Conservation (phyloP, 768 basidiomycete genomes). For the Multifurca ochricompacta region DNA sequence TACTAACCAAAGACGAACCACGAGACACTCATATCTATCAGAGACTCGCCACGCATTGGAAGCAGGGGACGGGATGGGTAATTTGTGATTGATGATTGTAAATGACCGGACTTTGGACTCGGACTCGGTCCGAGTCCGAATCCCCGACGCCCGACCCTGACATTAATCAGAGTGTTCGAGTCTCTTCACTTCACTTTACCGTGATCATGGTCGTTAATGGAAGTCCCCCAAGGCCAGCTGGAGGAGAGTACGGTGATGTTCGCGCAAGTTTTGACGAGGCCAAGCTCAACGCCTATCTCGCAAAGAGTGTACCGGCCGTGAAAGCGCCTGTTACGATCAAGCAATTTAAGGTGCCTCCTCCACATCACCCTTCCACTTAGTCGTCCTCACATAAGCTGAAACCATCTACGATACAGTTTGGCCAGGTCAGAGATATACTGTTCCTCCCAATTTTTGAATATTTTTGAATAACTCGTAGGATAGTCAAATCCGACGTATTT, state of each 20-base stretch:
- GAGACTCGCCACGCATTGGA: too few relatives aligned
- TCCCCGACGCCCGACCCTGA: too few relatives aligned
- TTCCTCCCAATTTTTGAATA: not conserved
- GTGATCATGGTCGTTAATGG: conserved; percentile 20
- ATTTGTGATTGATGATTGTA: too few relatives aligned
- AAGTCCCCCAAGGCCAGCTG: conserved; percentile 39
- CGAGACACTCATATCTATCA: too few relatives aligned
- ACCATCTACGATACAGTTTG: conserved; percentile 48
- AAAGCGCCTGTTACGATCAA: conserved; percentile 65
- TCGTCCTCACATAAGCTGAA: not conserved
- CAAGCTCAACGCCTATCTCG: conserved; percentile 60
- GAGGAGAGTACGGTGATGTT: conserved; percentile 69
- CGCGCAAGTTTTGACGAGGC: conserved; percentile 61
- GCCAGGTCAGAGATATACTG: conserved; percentile 66
- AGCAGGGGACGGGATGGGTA: too few relatives aligned
- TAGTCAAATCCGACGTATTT: conserved; percentile 98
- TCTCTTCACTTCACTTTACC: too few relatives aligned
- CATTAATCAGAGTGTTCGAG: too few relatives aligned
- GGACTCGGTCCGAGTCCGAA: too few relatives aligned
- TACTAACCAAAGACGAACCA: too few relatives aligned
- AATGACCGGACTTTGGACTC: too few relatives aligned
- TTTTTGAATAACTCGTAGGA: not conserved
- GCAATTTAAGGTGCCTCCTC: conserved; percentile 77
- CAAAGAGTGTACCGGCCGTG: conserved; percentile 45
- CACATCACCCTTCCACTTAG: not conserved